Base-by-base conservation (phyloP, 2,329 filamentous ascomycete genomes). In the Exophiala mesophila region DNA sequence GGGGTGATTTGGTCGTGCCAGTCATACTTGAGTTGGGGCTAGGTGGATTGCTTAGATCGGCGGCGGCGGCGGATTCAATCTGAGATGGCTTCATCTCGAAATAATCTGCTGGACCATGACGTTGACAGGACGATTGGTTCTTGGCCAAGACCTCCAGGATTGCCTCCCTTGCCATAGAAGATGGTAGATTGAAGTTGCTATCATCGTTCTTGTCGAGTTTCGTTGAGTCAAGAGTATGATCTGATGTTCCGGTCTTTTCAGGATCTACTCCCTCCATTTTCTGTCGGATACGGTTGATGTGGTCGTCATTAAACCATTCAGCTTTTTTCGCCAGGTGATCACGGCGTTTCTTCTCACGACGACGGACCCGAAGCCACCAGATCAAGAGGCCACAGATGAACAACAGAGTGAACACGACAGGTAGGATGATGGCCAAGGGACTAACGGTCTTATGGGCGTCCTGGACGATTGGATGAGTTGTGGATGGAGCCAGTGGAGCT, bases 271-370 rank as follows among this genome's bases (percentile, higher is more conserved):
- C 8, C 32, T 20, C 36, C 36, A 44, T 40, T 32, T 44, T 19
- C 15, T 18, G 16, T 6, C 36, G 33, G 18, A 45, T 39, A 9
- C 26, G 20, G 26, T 45, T 37, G 28, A 41, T 42, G 31, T 45
- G 37, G 19, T 21, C 35, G 30, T 26, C 38, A 20, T 42, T 29
- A 19, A 45, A 23, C 42, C 46, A 49, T 12, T 29, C 19, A 12
- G 39, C 46, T 16, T 16, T 30, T 13, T 32, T 16, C 16, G 19
- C 41, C 16, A 41, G 4, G 16, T 17, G 17, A 30, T 41, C 37
- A 9, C 26, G 28, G 5, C 37, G 41, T 34, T 35, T 37, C 32
- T 39, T 17, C 21, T 44, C 36, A 15, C 13, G 24, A 20, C 33
- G 33, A n/a, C 41, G 41, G 6, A n/a, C 28, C n/a, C 13, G 21